Percentiles rank a stretch among this genome's conserved stretches.
These are phyloP conservation scores for Rhodotorula graminis DNA, from an alignment of 768 basidiomycete genomes.

Conservation along the genomic window DNA sequence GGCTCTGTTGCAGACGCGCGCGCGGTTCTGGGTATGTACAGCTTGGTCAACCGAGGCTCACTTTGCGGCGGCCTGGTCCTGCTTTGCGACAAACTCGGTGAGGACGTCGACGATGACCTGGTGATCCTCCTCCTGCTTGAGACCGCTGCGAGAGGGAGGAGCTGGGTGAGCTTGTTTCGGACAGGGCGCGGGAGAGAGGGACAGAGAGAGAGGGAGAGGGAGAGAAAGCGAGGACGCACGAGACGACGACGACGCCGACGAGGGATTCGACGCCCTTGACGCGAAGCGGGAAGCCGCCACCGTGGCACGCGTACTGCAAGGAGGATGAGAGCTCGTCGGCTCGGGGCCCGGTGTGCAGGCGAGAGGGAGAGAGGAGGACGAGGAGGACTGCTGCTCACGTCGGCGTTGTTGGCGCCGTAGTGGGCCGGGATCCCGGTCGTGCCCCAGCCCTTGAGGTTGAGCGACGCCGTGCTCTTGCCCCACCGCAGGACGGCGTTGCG, in stretches of 20 bases:
- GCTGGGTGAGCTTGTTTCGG: neutral
- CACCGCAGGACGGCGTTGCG: slow-evolving; percentile 18
- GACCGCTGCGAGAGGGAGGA: slow-evolving; percentile 4
- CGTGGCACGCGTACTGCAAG: slow-evolving; percentile 20
- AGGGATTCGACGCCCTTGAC: slow-evolving; percentile 30
- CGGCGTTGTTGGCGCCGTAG: neutral
- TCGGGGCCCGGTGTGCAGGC: neutral
- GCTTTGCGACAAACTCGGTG: slow-evolving; percentile 13
- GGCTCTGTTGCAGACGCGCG: too few species aligned
- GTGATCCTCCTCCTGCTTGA: slow-evolving; percentile 32
- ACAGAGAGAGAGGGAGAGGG: neutral
- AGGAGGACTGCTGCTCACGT: neutral
- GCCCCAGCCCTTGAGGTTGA: slow-evolving; percentile 15
- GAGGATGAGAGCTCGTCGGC: neutral
- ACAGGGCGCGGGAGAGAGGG: too few species aligned
- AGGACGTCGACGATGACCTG: slow-evolving; percentile 27
- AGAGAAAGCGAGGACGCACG: neutral
- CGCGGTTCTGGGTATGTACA: too few species aligned
- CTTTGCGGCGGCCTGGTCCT: neutral
- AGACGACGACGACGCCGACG: slow-evolving; percentile 23
- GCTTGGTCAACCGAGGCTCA: neutral
- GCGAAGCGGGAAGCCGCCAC: slow-evolving; percentile 30
- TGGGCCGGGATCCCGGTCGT: neutral
- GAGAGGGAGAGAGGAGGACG: neutral
- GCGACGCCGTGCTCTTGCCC: slow-evolving; percentile 17